Evolutionary conservation across 352 stramenopile species (phyloP).

Genomic region (Phytophthora constricta): DNA sequence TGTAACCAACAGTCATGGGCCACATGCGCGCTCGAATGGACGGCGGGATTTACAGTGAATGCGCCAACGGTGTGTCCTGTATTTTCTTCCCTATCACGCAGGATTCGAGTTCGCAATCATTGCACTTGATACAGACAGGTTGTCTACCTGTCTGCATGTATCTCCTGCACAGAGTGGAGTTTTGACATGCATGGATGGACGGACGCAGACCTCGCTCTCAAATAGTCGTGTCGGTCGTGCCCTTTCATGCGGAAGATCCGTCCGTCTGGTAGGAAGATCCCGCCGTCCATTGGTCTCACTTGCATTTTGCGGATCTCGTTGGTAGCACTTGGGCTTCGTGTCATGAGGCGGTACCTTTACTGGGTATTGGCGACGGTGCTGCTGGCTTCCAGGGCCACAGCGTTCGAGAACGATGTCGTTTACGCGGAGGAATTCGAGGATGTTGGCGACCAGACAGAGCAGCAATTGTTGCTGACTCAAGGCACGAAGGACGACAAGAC

Average conservation of each 20-base stretch:
- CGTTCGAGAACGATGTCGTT: constrained; percentile 9
- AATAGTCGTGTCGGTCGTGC: no score
- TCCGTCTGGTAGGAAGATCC: no score
- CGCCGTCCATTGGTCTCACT: no score
- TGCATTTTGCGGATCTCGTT: no score
- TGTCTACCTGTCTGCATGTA: no score
- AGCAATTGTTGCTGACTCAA: no score
- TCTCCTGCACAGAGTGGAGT: no score
- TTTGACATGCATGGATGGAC: no score
- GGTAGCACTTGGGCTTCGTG: no score
- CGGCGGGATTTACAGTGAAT: constrained; percentile 82
- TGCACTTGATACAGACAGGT: no score
- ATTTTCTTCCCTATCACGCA: constrained; percentile 80
- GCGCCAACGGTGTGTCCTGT: constrained; percentile 76
- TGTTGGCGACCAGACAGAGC: background rate
- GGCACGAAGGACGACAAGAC: background rate
- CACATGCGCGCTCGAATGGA: constrained; percentile 84
- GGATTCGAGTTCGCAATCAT: constrained; percentile 75
- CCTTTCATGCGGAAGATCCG: no score
- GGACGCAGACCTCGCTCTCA: no score
- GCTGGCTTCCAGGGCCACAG: background rate
- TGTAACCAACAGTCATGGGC: constrained; percentile 87
- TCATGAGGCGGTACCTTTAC: constrained; percentile 26
- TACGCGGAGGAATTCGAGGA: background rate
- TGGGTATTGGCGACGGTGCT: constrained; percentile 5